Conservation (phyloP, 2,329 filamentous ascomycete species). For the Xylaria arbuscula region DNA sequence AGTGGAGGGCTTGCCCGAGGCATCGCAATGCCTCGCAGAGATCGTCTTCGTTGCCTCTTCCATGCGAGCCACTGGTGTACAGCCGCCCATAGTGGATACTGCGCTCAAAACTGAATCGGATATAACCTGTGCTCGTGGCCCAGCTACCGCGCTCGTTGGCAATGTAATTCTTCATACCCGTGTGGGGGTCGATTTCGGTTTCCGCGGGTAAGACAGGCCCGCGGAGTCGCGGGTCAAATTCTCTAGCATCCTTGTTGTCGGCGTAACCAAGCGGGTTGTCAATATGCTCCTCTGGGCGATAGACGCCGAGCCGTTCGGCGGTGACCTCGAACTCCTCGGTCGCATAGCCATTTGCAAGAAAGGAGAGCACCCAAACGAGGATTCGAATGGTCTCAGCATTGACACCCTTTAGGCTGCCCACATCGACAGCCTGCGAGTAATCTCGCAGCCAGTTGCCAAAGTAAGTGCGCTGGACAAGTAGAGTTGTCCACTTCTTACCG, state of each 20-base stretch:
- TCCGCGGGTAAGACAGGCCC: constrained; percentile 79
- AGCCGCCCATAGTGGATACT: constrained; percentile 82
- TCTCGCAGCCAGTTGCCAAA: constrained; percentile 90
- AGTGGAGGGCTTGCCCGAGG: constrained; percentile 80
- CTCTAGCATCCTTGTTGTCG: constrained; percentile 85
- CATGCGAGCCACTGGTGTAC: constrained; percentile 73
- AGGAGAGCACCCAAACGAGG: constrained; percentile 83
- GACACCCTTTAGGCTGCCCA: constrained; percentile 81
- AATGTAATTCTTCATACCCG: constrained; percentile 99
- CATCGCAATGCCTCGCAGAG: constrained; percentile 83
- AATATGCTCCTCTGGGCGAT: constrained; percentile 79
- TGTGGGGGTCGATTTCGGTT: constrained; percentile 77
- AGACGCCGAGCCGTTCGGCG: constrained; percentile 80
- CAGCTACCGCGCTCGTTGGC: constrained; percentile 87
- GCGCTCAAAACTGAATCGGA: constrained; percentile 78
- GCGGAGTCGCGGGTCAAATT: constrained; percentile 83
- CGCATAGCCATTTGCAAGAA: constrained; percentile 85
- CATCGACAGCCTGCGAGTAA: constrained; percentile 86
- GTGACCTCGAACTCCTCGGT: constrained; percentile 88
- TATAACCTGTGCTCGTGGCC: constrained; percentile 89
- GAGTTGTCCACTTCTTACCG: constrained; percentile 86
- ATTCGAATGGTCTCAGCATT: constrained; percentile 83
- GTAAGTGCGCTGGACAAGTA: constrained; percentile 81
- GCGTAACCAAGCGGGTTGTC: constrained; percentile 88
- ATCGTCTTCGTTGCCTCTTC: constrained; percentile 76